Evolutionary conservation across 768 basidiomycete species (phyloP), one percentile per base, ranked within the genome.

Genomic region (Dacryopinax spathularia): DNA sequence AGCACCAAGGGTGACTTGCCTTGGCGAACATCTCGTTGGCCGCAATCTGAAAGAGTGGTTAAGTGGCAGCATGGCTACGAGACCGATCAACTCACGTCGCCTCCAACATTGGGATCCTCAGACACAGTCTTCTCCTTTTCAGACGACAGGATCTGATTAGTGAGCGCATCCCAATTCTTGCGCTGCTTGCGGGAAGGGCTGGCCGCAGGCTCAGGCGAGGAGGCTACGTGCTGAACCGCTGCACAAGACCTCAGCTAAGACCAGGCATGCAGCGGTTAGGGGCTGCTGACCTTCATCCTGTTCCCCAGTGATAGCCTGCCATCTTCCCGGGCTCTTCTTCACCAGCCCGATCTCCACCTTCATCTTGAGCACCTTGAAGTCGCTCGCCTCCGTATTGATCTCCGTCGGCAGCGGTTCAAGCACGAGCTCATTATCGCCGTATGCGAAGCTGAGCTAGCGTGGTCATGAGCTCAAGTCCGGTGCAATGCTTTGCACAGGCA

Each of bases 91-190:
- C 48, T 22, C 20, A 78, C 81, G 73, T 96, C 93, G 22, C 94
- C 94, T 25, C 89, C 89, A 18, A 86, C 85, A 73, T 96, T 97
- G 33, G 92, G 89, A 70, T 91, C 91, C 67, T 93, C 84, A 16
- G 87, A 80, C 2, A 79, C 74, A 2, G 81, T 76, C 70, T 80
- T 85, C 43, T 88, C 84, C 70, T 88, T 88, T 1, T 92, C 91
- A 6, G 76, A 72, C 18, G 75, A 74, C 35, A 88, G 82, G 65
- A 90, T 86, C 20, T 80, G 76, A 33, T 78, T 79, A 1, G 89
- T 88, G 67, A 94, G 81, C 6, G 80, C 82, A 63, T 95, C 93
- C 95, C 95, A 99, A 69, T 99, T 92, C 78, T 89, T 93, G 64
- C 71, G 77, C 66, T 75, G 77, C 67, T 77, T 77, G 56, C 65